Evolutionary conservation across 2,329 filamentous ascomycete species (phyloP), one percentile per base, ranked within the genome.

Genomic region (Emydomyces testavorans): DNA sequence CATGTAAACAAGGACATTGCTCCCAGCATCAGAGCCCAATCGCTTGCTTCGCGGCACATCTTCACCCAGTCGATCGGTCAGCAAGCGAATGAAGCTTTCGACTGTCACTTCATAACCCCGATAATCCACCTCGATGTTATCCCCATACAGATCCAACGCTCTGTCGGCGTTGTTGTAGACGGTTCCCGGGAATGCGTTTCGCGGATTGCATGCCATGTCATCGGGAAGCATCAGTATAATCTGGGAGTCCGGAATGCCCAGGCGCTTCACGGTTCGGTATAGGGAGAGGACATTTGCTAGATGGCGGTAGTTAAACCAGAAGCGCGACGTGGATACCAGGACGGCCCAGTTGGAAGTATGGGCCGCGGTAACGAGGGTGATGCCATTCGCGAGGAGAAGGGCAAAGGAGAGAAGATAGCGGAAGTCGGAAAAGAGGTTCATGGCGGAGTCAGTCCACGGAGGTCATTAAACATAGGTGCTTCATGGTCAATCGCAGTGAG

Each of bases 221-320:
- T 98, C 92, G 18, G 92, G 92, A n/a, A 98, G 79, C 89, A 98
- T 96, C 56, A 98, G 83, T 64, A 98, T 96, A 69, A 98, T 98
- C 65, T 98, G 92, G 44, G 87, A 94, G 68, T 98, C 92, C 29
- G 92, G 92, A 51, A 98, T 98, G 40, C 92, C 92, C 31, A 98
- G 80, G 10, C 92, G 85, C 72, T 98, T 98, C 54, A 98, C 92
- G 49, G 92, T 98, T 50, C 92, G 86, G 70, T 98, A 98, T 54
- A 98, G 81, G 51, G 90, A 95, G 52, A 98, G 80, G 15, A 94
- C 92, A 70, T 98, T 98, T 66, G 92, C 89, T 45, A 98, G 82
- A 67, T 98, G 92, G 50, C 92, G 85, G 69, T 98, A 98, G 71
- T 98, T 98, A 80, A 98, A 98, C 92, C 92, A 98, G 75, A 98